Evolutionary conservation across 2,329 filamentous ascomycete species (phyloP), one percentile per base, ranked within the genome.

Genomic region (Nothopassalora personata): DNA sequence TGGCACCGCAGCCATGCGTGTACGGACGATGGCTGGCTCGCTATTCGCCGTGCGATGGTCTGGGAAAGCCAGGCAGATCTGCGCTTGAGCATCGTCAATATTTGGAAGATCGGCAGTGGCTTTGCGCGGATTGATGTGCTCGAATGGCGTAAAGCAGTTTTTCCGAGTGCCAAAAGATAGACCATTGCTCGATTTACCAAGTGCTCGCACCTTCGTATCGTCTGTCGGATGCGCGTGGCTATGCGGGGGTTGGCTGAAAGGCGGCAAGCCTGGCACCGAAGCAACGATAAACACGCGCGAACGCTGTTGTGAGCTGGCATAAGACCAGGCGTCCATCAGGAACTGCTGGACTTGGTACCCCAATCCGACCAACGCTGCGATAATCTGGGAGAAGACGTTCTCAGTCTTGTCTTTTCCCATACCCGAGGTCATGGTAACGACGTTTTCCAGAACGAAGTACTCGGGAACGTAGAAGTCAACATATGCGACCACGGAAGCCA

Each of bases 381-480:
- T 78, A 0, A 94, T 76, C 64, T 92, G 89, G 1, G 85, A 86
- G 54, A 92, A 85, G 0, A 90, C 83, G 59, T 90, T 89, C 19
- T 87, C 78, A 18, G 76, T 75, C 27, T 68, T 77, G 0, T 58
- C 54, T 8, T 48, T 50, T 10, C 68, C 67, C n/a, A 61, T 56
- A 11, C 51, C 52, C 50, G 75, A 79, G 0, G 88, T 81, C 75
- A 93, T 90, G 0, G 76, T 79, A 0, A 83, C 74, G 0, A 95
- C 90, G 64, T 95, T 95, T 71, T 95, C 90, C 0, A 95, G 78
- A 0, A 93, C 64, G 0, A 86, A 88, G 68, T 89, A 93, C n/a
- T 83, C 79, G 0, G 90, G 90, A 0, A 86, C 81, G 64, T 90
- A 91, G 0, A 90, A 74, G 62, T 95, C 90, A 1, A 93, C 78